Conservation (phyloP, 2,329 filamentous ascomycete species). For the Arachnomyces sp. region DNA sequence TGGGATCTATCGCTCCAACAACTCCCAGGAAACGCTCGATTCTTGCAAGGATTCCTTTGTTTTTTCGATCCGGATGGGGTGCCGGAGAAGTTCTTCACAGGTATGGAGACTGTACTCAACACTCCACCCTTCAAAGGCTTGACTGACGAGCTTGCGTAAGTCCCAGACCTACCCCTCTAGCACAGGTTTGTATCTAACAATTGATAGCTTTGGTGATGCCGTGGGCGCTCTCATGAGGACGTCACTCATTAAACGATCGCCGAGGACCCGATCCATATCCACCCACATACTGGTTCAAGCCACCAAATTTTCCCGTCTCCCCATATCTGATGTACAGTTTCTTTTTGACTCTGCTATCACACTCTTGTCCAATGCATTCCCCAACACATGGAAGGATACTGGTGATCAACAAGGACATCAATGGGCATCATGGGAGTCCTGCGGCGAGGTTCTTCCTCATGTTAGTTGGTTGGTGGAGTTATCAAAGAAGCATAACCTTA, state of each 20-base stretch:
- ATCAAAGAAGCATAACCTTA: constrained; percentile 12
- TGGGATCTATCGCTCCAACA: constrained; percentile 4
- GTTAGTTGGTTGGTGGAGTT: constrained; percentile 18
- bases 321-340: not conserved
- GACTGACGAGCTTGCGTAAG: constrained; percentile 7
- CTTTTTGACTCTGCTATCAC: constrained; percentile 3
- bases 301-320: not conserved
- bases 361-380: constrained; percentile 2
- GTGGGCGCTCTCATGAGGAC: constrained; percentile 4
- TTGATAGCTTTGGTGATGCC: constrained; percentile 5
- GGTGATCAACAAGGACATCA: constrained; percentile 4
- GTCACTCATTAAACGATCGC: constrained; percentile 3
- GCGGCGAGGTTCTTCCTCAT: constrained; percentile 17
- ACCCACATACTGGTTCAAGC: constrained; percentile 6
- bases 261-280: not conserved
- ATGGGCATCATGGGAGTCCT: constrained; percentile 4
- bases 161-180: too few relatives aligned
- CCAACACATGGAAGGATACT: constrained; percentile 6
- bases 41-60: constrained; percentile 1
- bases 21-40: constrained; percentile 1
- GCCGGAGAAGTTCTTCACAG: constrained; percentile 6
- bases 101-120: too few relatives aligned
- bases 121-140: not conserved
- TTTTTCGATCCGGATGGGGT: constrained; percentile 6
- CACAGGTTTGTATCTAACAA: not conserved